A percentile compares a stretch with the other conserved stretches of the same genome.
Evolutionary conservation across 192 early-diverging fungal species (phyloP).

Genomic region (Mortierella antarctica): DNA sequence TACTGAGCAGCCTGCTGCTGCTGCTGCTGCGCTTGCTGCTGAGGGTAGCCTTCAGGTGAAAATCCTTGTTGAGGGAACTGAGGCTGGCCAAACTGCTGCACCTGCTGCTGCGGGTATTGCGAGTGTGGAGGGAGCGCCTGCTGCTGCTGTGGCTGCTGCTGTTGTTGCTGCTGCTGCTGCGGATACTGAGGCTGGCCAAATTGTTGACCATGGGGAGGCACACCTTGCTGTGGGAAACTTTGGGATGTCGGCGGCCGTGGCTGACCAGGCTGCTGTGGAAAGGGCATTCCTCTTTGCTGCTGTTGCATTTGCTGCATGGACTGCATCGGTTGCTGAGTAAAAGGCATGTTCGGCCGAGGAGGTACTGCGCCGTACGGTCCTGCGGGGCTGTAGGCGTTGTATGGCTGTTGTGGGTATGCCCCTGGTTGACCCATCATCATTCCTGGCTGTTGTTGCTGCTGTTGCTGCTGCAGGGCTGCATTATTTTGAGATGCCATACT

Average conservation of each 20-base stretch:
- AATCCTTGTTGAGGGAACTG: conserved; percentile 34
- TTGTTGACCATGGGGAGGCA: conserved; percentile 6
- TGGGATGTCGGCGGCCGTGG: conserved; percentile 17
- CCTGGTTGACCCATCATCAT: conserved; percentile 23
- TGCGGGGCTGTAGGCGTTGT: conserved; percentile 31
- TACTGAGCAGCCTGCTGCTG: conserved; percentile 8
- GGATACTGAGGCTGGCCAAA: conserved; percentile 18
- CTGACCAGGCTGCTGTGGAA: conserved; percentile 28
- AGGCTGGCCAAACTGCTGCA: conserved; percentile 30
- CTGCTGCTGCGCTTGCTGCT: conserved; percentile 29
- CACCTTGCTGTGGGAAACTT: too few species aligned
- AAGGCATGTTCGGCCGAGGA: conserved; percentile 23
- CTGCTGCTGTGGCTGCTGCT: conserved; percentile 16
- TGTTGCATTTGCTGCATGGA: conserved; percentile 38
- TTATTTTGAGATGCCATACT: not conserved
- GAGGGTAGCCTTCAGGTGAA: conserved; percentile 34
- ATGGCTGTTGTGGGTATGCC: conserved; percentile 24
- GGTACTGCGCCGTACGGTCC: conserved; percentile 15
- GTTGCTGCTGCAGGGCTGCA: conserved; percentile 19
- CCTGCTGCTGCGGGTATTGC: conserved; percentile 30
- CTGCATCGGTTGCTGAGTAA: conserved; percentile 26
- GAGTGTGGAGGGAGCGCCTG: not conserved
- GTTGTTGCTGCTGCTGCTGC: conserved; percentile 15
- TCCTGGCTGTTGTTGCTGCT: conserved; percentile 4
- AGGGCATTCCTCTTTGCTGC: conserved; percentile 35